These are phyloP conservation scores for Adansonia gregorii DNA, from an alignment of 441 rosid species.

Conservation along the genomic window DNA sequence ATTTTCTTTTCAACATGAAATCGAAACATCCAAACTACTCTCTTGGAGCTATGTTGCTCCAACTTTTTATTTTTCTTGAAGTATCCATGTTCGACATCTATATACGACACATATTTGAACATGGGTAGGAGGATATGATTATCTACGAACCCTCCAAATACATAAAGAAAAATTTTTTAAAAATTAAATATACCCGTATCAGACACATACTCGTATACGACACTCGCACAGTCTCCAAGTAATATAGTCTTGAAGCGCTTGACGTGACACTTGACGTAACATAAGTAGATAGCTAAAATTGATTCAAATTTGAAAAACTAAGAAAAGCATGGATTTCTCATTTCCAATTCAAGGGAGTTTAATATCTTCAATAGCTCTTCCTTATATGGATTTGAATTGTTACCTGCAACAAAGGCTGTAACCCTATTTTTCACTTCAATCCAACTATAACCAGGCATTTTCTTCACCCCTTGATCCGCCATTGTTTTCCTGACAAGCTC, in stretches of 20 bases:
- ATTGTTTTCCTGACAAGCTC: slow-evolving; percentile 65
- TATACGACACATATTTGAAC: no score
- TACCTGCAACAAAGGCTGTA: slow-evolving; percentile 54
- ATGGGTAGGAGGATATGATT: no score
- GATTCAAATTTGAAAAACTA: slow-evolving; percentile 4
- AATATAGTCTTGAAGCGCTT: no score
- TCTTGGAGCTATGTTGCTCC: no score
- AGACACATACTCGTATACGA: no score
- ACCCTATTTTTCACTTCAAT: slow-evolving; percentile 61
- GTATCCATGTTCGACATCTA: no score
- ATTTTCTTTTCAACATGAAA: neutral
- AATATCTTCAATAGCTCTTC: slow-evolving; percentile 44
- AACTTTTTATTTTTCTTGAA: no score
- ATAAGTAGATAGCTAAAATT: neutral
- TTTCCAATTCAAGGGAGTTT: slow-evolving; percentile 42
- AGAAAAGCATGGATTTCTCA: slow-evolving; percentile 42
- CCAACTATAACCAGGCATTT: slow-evolving; percentile 83
- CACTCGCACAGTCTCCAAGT: no score
- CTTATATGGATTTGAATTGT: slow-evolving; percentile 31
- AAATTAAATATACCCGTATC: no score
- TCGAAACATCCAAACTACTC: neutral
- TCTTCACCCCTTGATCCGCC: slow-evolving; percentile 60
- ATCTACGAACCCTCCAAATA: no score
- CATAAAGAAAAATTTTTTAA: no score
- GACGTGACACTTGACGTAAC: neutral